phyloP scores from a whole-genome alignment of 129 eudicot species.

The Scalesia atractyloides region DNA sequence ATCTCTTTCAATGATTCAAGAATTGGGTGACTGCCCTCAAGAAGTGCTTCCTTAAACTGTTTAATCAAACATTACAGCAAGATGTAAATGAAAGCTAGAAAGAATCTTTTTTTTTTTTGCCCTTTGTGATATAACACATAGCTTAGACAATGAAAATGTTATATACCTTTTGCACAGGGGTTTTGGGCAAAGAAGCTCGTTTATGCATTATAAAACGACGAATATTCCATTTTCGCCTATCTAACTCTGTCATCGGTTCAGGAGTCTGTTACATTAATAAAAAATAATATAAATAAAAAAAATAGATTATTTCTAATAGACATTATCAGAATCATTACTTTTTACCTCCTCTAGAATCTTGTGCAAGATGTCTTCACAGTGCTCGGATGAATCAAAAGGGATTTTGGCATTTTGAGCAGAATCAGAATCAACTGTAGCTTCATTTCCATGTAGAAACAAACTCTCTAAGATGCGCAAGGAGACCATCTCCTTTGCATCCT shows the following conservation, averaged over 20 bases:
- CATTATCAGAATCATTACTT: neutral
- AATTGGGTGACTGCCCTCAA: conserved; percentile 48
- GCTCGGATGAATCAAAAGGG: conserved; percentile 46
- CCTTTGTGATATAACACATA: neutral
- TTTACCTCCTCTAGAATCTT: conserved; percentile 48
- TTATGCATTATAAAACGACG: conserved; percentile 48
- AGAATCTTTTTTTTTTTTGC: neutral
- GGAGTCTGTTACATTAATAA: conserved; percentile 44
- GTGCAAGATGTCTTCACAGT: conserved; percentile 51
- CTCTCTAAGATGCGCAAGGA: conserved; percentile 59
- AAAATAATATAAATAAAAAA: neutral
- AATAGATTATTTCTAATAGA: neutral
- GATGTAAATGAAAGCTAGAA: neutral
- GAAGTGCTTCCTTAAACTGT: conserved; percentile 72
- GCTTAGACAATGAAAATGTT: neutral
- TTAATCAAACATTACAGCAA: conserved; percentile 7
- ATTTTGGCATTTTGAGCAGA: conserved; percentile 25
- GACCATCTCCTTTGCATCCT: conserved; percentile 56
- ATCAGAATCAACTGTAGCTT: conserved; percentile 18
- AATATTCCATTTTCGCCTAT: conserved; percentile 51
- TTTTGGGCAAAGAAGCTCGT: conserved; percentile 48
- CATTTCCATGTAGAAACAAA: conserved; percentile 30
- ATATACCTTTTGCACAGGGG: conserved; percentile 58
- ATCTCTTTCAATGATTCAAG: conserved; percentile 52
- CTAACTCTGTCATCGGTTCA: conserved; percentile 33